Evolutionary conservation across 1,139 yeast species (phyloP).

Genomic region (Williopsis jadinii): DNA sequence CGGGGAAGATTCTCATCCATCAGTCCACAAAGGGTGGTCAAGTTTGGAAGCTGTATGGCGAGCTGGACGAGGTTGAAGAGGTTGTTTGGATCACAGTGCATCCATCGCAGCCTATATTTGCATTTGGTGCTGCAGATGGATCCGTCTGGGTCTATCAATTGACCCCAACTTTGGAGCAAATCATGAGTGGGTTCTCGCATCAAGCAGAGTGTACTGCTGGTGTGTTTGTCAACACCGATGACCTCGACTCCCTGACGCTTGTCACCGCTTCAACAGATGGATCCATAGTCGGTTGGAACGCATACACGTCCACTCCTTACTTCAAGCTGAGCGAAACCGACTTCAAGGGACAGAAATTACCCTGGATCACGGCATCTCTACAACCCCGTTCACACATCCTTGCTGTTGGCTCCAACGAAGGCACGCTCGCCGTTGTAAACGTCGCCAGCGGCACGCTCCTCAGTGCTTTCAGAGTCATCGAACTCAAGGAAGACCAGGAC

Average conservation of each 20-base stretch:
- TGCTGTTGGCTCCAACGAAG: constrained; percentile 80
- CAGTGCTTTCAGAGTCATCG: constrained; percentile 52
- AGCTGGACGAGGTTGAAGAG: constrained; percentile 84
- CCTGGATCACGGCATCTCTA: constrained; percentile 71
- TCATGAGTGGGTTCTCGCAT: constrained; percentile 79
- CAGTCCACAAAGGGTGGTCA: constrained; percentile 69
- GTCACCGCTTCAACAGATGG: constrained; percentile 88
- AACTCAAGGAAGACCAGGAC: constrained; percentile 53
- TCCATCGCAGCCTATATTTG: constrained; percentile 72
- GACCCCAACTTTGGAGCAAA: constrained; percentile 49
- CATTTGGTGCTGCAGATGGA: constrained; percentile 93
- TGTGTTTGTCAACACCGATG: constrained; percentile 56
- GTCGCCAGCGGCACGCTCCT: constrained; percentile 66
- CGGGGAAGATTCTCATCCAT: constrained; percentile 75
- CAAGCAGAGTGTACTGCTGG: constrained; percentile 76
- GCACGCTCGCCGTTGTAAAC: constrained; percentile 71
- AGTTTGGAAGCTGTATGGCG: constrained; percentile 66
- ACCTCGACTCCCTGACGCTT: constrained; percentile 55
- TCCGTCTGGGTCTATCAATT: constrained; percentile 91
- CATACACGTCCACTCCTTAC: constrained; percentile 60
- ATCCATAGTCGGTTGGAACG: constrained; percentile 82
- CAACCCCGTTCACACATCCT: constrained; percentile 40
- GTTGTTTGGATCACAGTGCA: constrained; percentile 73
- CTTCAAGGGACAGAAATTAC: constrained; percentile 66
- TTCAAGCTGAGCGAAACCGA: constrained; percentile 62